A percentile compares a stretch with the other conserved stretches of the same genome.
phyloP scores from a whole-genome alignment of 352 stramenopile genomes.

The Phytophthora citrophthora region DNA sequence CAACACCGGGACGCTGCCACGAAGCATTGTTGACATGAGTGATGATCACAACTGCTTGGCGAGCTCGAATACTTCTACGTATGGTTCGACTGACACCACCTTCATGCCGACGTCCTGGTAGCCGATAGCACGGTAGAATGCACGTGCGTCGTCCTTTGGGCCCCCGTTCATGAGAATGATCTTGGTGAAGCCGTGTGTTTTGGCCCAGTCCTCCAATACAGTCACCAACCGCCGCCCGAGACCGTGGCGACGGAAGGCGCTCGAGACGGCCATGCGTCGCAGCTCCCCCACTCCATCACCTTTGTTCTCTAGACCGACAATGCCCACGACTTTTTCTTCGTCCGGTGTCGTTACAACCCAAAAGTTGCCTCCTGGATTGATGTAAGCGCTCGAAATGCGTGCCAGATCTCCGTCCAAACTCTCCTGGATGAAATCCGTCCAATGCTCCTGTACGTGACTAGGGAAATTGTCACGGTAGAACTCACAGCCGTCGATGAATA shows the following conservation, averaged over 20 bases:
- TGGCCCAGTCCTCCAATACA: constrained; percentile 51
- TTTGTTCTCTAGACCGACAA: constrained; percentile 49
- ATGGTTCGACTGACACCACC: constrained; percentile 40
- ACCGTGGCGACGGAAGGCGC: constrained; percentile 41
- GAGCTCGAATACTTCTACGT: constrained; percentile 40
- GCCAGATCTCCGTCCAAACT: constrained; percentile 37
- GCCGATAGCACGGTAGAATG: constrained; percentile 47
- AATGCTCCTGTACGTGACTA: constrained; percentile 25
- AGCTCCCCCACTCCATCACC: constrained; percentile 42
- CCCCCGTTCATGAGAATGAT: constrained; percentile 45
- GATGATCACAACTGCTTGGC: constrained; percentile 40
- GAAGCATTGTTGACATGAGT: neutral
- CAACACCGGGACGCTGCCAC: constrained; percentile 5
- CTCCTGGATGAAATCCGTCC: constrained; percentile 36
- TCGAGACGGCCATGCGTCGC: constrained; percentile 50
- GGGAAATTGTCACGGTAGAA: constrained; percentile 29
- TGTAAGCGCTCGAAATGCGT: constrained; percentile 37
- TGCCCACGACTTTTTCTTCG: constrained; percentile 40
- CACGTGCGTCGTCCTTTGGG: constrained; percentile 37
- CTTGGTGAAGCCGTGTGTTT: constrained; percentile 31
- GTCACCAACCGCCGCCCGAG: constrained; percentile 44
- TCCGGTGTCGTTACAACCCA: constrained; percentile 40
- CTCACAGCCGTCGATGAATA: constrained; percentile 36
- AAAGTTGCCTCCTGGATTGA: constrained; percentile 47
- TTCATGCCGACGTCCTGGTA: constrained; percentile 31